phyloP scores from a whole-genome alignment of 805 yeast species.

The Candida railenensis region DNA sequence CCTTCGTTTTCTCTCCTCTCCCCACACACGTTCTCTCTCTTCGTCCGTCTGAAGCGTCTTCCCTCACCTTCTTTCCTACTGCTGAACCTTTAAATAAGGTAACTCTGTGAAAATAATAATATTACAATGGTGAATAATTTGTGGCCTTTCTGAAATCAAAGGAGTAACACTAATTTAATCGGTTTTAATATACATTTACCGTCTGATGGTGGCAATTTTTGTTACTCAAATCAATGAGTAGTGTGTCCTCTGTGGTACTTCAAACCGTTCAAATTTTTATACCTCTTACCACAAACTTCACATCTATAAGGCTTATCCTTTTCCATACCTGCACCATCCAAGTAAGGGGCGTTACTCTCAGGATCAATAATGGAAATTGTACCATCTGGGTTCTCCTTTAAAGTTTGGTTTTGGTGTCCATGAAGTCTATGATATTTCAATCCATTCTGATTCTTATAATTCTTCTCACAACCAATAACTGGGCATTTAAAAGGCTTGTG shows the following conservation, averaged over 20 bases:
- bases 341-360: constrained; percentile 80
- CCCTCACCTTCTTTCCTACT: no score
- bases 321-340: constrained; percentile 92
- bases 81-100: no score
- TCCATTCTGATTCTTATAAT: constrained; percentile 96
- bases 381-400: constrained; percentile 90
- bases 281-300: constrained; percentile 96
- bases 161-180: background rate
- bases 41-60: no score
- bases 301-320: constrained; percentile 98
- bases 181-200: background rate
- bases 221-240: constrained; percentile 63
- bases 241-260: constrained; percentile 98
- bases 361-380: constrained; percentile 92
- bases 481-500: constrained; percentile 97
- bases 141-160: no score
- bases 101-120: no score
- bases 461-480: constrained; percentile 96
- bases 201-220: background rate
- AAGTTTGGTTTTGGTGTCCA: constrained; percentile 94
- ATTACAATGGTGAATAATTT: background rate
- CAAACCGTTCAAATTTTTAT: constrained; percentile 92
- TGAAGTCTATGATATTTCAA: constrained; percentile 92
- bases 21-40: no score
- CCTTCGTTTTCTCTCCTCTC: no score